phyloP scores from a whole-genome alignment of 2,329 filamentous ascomycete genomes.

The Sclerotinia borealis region DNA sequence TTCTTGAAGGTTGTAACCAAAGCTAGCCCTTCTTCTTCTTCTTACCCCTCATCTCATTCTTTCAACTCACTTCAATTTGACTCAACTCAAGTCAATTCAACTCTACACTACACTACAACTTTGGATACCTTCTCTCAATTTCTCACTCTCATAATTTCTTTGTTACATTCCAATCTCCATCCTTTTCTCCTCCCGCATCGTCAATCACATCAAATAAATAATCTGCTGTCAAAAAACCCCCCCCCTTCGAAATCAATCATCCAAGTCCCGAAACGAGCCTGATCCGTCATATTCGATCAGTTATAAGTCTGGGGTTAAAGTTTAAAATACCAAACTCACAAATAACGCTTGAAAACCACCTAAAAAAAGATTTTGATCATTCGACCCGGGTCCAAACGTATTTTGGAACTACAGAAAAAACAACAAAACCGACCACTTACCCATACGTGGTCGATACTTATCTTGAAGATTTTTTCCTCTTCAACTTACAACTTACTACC shows the following conservation, averaged over 20 bases:
- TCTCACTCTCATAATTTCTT: too few species aligned
- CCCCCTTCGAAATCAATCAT: background rate
- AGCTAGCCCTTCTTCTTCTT: too few species aligned
- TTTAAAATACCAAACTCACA: background rate
- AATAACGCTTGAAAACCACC: background rate
- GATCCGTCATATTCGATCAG: background rate
- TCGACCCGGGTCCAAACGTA: constrained; percentile 1
- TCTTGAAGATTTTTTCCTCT: background rate
- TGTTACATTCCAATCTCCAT: too few species aligned
- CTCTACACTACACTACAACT: too few species aligned
- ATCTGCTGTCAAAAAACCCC: background rate
- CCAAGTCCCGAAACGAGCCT: background rate
- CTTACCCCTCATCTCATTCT: too few species aligned
- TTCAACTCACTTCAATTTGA: too few species aligned
- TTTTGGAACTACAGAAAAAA: background rate
- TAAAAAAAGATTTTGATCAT: background rate
- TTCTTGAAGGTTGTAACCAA: too few species aligned
- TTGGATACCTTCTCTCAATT: too few species aligned
- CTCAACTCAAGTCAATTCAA: too few species aligned
- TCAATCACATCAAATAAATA: too few species aligned
- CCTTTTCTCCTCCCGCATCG: too few species aligned
- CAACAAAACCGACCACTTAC: background rate
- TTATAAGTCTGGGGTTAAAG: constrained; percentile 2
- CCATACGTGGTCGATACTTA: background rate
- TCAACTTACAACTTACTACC: too few species aligned